phyloP scores from a whole-genome alignment of 1,284 basidiomycete species.

The Sanghuangporus sanghuang region DNA sequence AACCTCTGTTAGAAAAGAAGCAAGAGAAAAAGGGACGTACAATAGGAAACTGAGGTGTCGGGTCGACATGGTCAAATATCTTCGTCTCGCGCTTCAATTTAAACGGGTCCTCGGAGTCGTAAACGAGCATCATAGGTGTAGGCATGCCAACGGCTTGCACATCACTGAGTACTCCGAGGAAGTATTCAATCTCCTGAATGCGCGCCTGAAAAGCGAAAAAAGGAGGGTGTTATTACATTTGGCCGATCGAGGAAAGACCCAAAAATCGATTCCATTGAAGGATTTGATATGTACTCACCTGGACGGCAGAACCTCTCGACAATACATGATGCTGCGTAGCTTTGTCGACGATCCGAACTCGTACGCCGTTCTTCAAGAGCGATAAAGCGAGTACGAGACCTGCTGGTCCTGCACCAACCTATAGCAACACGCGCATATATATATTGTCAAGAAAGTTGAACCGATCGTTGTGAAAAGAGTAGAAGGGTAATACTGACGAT shows the following conservation, averaged over 20 bases:
- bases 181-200: constrained; percentile 15
- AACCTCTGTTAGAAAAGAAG: neutral
- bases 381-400: constrained; percentile 11
- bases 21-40: neutral
- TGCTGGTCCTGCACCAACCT: constrained; percentile 16
- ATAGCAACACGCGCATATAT: neutral
- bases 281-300: neutral
- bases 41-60: constrained; percentile 11
- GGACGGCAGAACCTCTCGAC: constrained; percentile 7
- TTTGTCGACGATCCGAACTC: constrained; percentile 16
- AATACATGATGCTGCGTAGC: neutral
- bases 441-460: neutral
- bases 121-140: neutral
- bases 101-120: neutral
- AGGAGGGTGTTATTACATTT: too few species aligned
- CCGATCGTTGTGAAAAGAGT: neutral
- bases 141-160: neutral
- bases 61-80: neutral
- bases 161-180: constrained; percentile 9
- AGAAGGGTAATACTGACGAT: neutral
- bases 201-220: constrained; percentile 9
- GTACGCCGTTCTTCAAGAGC: constrained; percentile 14
- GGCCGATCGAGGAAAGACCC: too few species aligned
- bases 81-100: neutral
- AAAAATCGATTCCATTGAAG: neutral